These are phyloP conservation scores for Triticum monococcum DNA, from an alignment of 176 grass and related monocot species.

Conservation along the genomic window DNA sequence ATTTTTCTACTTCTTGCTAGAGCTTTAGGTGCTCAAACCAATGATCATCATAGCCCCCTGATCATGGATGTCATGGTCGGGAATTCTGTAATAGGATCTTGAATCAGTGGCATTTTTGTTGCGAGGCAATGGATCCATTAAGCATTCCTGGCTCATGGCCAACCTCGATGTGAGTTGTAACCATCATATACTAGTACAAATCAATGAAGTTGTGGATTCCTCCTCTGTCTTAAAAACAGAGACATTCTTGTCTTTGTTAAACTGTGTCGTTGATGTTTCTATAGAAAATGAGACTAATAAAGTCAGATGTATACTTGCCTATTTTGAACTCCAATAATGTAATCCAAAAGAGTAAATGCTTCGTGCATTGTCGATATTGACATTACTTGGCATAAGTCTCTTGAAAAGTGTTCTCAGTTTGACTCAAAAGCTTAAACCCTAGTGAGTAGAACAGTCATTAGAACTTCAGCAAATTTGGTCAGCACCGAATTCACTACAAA, in stretches of 20 bases:
- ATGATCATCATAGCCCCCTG: background rate
- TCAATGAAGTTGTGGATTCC: background rate
- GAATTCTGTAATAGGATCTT: background rate
- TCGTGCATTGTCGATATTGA: background rate
- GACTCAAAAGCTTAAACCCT: background rate
- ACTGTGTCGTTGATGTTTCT: background rate
- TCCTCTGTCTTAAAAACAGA: background rate
- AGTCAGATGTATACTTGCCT: background rate
- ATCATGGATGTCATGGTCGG: background rate
- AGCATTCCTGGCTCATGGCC: background rate
- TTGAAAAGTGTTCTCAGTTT: background rate
- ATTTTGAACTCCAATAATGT: background rate
- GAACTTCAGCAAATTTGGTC: background rate
- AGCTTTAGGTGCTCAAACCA: background rate
- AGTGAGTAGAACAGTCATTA: background rate
- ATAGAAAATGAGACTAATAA: background rate
- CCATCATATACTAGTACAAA: background rate
- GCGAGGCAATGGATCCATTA: background rate
- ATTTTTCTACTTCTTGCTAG: background rate
- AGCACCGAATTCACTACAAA: background rate
- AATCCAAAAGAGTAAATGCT: background rate
- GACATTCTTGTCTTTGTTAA: background rate
- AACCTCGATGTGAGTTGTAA: background rate
- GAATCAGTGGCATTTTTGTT: background rate
- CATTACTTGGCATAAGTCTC: background rate